Base-by-base conservation (phyloP, 345 rosid species). In the Moringa oleifera region DNA sequence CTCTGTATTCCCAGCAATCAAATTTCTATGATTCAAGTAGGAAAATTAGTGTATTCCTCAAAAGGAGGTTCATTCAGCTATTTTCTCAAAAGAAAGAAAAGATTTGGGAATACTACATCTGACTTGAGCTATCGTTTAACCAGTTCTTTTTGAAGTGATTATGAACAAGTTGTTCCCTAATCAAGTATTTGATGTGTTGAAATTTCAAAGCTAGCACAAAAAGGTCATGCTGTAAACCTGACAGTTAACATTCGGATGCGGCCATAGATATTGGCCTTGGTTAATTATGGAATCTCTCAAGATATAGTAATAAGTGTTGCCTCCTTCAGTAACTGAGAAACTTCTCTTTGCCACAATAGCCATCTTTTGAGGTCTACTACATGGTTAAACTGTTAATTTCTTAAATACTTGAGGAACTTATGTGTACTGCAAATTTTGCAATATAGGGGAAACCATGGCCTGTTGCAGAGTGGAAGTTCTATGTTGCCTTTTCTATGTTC, bases 361-460 rank as follows among this genome's bases (percentile, higher is more conserved):
- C 47, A 7, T 41, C 47, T 41, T 41, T 41, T 41, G 47, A 15
- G 12, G 17, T 41, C 17, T 41, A 41, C 12, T 41, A 7, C 6
- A 41, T 41, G 47, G 17, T 41, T 41, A 25, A 22, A 28, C 25
- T 25, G 52, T 41, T 65, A 17, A 45, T 28, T 15, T 2, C 51
- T 31, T 20, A 33, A 37, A 21, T 36, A 50, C 50, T 19, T 51
- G 24, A 53, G 7, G 51, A 45, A 63, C 21, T 55, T 45, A 28
- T 37, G 55, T 51, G 19, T 51, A 54, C 55, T 55, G 68, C 20
- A 71, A 61, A 59, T 71, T 45, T 72, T 66, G 67, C 55, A 54
- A 69, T 76, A 57, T 59, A 94, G 99, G 86, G 91, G 54, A 94
- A 77, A 79, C 72, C 83, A 46, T 94, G 99, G 99, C 97, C 99